Percentiles rank a stretch among this genome's conserved stretches.
Evolutionary conservation across 2,329 filamentous ascomycete genomes (phyloP).

Genomic region (Clonostachys solani): DNA sequence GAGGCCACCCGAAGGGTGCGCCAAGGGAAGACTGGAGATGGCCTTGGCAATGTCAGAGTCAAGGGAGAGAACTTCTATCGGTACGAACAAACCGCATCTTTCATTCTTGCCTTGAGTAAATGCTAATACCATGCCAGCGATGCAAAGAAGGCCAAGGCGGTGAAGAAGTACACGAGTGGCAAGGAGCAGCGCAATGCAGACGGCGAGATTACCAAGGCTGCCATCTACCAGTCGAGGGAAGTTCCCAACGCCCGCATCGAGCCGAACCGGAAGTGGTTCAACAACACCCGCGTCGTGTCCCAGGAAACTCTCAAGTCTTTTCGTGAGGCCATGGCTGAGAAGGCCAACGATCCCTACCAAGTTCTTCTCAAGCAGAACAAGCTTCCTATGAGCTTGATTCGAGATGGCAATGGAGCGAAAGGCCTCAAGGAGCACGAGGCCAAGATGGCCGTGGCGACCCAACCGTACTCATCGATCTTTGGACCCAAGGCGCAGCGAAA

Average conservation of each 20-base stretch:
- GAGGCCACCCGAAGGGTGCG: slow-evolving; percentile 78
- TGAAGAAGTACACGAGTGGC: slow-evolving; percentile 90
- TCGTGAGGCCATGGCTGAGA: slow-evolving; percentile 86
- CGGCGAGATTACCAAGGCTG: slow-evolving; percentile 81
- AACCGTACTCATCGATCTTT: slow-evolving; percentile 84
- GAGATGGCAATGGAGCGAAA: slow-evolving; percentile 72
- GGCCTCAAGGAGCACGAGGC: slow-evolving; percentile 89
- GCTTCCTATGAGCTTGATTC: slow-evolving; percentile 90
- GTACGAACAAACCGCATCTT: slow-evolving; percentile 30
- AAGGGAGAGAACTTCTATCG: slow-evolving; percentile 99
- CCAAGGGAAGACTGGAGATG: slow-evolving; percentile 80
- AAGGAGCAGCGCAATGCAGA: slow-evolving; percentile 76
- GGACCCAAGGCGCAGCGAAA: slow-evolving; percentile 93
- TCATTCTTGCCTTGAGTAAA: neutral
- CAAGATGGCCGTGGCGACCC: slow-evolving; percentile 87
- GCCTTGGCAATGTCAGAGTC: slow-evolving; percentile 83
- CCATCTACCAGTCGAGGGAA: slow-evolving; percentile 79
- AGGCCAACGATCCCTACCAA: slow-evolving; percentile 84
- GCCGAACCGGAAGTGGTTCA: slow-evolving; percentile 97
- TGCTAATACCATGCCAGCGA: slow-evolving; percentile 24
- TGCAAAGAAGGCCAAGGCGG: slow-evolving; percentile 82
- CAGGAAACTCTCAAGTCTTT: slow-evolving; percentile 86
- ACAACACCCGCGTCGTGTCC: slow-evolving; percentile 83
- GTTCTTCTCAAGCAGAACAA: slow-evolving; percentile 97
- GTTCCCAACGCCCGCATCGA: slow-evolving; percentile 82